Conservation (phyloP, 2,329 filamentous ascomycete genomes). For the Diaporthe longicolla region DNA sequence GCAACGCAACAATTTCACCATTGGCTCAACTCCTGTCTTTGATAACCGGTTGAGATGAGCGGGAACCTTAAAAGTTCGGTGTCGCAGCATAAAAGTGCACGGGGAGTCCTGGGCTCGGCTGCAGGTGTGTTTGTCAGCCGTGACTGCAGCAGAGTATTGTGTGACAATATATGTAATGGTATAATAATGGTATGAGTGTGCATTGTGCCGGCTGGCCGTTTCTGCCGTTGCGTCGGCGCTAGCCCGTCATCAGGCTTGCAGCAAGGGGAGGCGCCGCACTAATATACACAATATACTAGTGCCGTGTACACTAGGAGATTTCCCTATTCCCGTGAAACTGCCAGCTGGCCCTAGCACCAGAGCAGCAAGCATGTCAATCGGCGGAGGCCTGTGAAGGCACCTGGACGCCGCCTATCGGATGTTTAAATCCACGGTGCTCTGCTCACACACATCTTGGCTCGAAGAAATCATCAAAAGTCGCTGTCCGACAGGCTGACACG, state of each 20-base stretch:
- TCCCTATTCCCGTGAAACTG: conserved; percentile 15
- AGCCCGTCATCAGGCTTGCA: not conserved
- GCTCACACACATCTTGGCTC: too few relatives aligned
- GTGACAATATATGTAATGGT: not conserved
- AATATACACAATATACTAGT: not conserved
- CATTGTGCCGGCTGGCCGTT: conserved; percentile 1
- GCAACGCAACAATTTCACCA: conserved; percentile 17
- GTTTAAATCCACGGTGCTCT: conserved; percentile 3
- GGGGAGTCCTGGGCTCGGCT: not conserved
- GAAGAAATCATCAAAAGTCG: not conserved
- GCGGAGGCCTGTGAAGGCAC: conserved; percentile 6
- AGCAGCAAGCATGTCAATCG: not conserved
- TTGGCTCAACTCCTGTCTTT: not conserved
- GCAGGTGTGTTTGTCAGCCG: not conserved
- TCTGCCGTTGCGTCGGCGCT: not conserved
- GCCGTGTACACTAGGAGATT: not conserved
- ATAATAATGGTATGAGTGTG: not conserved
- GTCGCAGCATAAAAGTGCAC: not conserved
- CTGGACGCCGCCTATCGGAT: not conserved
- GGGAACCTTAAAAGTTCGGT: conserved; percentile 8
- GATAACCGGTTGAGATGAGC: conserved; percentile 1
- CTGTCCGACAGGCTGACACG: not conserved
- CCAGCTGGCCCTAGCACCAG: not conserved
- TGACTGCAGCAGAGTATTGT: not conserved
- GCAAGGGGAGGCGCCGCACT: not conserved